phyloP scores from a whole-genome alignment of 441 rosid species.

The Mallotus japonicus region DNA sequence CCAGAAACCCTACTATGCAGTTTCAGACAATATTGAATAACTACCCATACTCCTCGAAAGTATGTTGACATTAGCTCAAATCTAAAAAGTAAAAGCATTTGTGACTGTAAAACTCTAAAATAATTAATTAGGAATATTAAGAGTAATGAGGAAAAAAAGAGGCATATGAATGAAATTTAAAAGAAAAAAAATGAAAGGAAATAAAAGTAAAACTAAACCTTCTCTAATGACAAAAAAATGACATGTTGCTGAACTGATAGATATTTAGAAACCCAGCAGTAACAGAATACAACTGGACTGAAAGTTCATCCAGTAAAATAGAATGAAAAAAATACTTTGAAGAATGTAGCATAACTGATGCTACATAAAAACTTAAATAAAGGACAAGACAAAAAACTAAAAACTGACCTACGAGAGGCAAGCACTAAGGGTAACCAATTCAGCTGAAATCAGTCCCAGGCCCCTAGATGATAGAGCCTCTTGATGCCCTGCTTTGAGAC shows the following conservation, averaged over 20 bases:
- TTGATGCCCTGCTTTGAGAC: conserved; percentile 87
- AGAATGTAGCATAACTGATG: conserved; percentile 53
- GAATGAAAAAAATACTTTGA: conserved; percentile 39
- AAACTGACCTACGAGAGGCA: conserved; percentile 94
- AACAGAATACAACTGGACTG: conserved; percentile 30
- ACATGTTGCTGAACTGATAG: conserved; percentile 15
- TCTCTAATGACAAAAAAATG: conserved; percentile 3
- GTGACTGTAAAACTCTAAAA: background rate
- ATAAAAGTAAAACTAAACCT: conserved; percentile 2
- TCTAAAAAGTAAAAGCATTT: background rate
- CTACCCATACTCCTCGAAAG: background rate
- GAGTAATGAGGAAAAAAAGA: background rate
- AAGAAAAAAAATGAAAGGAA: background rate
- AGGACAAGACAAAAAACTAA: conserved; percentile 55
- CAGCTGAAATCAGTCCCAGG: conserved; percentile 95
- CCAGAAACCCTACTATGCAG: background rate
- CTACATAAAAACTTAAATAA: conserved; percentile 55
- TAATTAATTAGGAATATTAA: background rate
- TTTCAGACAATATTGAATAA: background rate
- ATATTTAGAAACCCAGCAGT: conserved; percentile 6
- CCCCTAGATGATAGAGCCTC: conserved; percentile 93
- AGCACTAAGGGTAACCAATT: conserved; percentile 75
- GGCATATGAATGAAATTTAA: conserved; percentile 6
- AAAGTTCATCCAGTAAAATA: conserved; percentile 28
- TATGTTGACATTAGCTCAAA: background rate